Base-by-base conservation (phyloP, 768 basidiomycete species). In the Clathrus columnatus region DNA sequence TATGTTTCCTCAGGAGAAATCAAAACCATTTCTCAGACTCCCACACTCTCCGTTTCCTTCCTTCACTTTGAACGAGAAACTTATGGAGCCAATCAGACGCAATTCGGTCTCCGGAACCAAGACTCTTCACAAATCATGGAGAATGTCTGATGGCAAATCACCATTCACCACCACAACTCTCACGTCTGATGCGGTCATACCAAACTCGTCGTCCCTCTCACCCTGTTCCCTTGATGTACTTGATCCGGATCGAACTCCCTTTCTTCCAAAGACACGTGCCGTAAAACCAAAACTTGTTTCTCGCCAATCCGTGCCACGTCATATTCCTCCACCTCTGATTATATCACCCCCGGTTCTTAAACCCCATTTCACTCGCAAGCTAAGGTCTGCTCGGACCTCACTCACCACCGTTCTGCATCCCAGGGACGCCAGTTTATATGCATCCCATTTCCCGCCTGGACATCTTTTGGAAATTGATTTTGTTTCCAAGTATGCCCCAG, bases 401-500 rank as follows among this genome's bases (percentile, higher is more conserved):
- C 23, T 44, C 41, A 21, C 7, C 7, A 43, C 51, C 23, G 56
- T 50, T 14, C 49, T 43, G 18, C n/a, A 42, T 32, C 51, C 36
- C 41, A 18, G 51, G 29, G 28, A 53, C 5, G 49, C 56, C 18
- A 49, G 41, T 11, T 23, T 30, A 10, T 69, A 77, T 59, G 79
- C 78, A 14, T 69, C 68, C 28, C 75, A 75, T 20, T 90, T 91
- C 63, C 81, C 83, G 1, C 62, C 66, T 4, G 77, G 75, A 1
- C 87, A 91, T 66, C 63, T 64, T 30, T 76, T 91, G 47, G 74
- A 83, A 62, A 64, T 75, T 5, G 70, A 73, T 44, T 91, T 91
- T 61, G 79, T 79, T 48, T 71, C 69, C 42, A 64, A 64, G 47
- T 91, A 88, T 62, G 65, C 72, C 32, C 79, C 88, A 21, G 79